Conservation (phyloP, 2,329 filamentous ascomycete genomes). For the Paraphoma sp. region DNA sequence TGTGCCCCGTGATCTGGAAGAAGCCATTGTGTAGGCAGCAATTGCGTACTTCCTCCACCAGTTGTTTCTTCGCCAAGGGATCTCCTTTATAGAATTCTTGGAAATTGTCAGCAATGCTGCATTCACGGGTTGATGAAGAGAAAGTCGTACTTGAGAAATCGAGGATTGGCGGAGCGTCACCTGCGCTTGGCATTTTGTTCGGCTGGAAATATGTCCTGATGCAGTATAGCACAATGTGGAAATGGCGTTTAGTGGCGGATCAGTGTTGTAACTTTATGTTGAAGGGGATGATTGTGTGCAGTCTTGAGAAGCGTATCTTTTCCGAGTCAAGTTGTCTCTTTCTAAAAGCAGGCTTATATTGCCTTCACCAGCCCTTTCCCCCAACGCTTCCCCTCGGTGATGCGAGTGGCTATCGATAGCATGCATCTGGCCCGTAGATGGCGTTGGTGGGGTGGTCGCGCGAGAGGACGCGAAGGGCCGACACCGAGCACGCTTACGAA, state of each 20-base stretch:
- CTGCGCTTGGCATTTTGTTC: constrained; percentile 26
- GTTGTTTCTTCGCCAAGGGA: constrained; percentile 25
- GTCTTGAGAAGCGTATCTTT: neutral
- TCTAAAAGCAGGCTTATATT: neutral
- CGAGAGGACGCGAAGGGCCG: neutral
- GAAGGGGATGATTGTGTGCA: neutral
- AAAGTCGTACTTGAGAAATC: constrained; percentile 32
- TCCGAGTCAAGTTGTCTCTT: neutral
- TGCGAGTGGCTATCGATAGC: constrained; percentile 1
- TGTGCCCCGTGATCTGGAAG: constrained; percentile 55
- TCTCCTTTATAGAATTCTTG: constrained; percentile 37
- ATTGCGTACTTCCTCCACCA: constrained; percentile 36
- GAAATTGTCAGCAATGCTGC: neutral
- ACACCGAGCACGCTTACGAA: neutral
- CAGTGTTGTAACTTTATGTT: neutral
- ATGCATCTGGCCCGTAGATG: constrained; percentile 3
- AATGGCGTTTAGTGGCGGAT: neutral
- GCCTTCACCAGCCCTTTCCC: neutral
- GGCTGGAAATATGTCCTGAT: neutral
- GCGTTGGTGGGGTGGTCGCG: constrained; percentile 12
- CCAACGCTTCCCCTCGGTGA: neutral
- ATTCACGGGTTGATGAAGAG: neutral
- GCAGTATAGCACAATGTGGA: neutral
- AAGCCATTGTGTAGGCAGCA: constrained; percentile 51
- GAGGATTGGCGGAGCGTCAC: constrained; percentile 32